Evolutionary conservation across 257 asterid species (phyloP).

Genomic region (Fraxinus pennsylvanica): DNA sequence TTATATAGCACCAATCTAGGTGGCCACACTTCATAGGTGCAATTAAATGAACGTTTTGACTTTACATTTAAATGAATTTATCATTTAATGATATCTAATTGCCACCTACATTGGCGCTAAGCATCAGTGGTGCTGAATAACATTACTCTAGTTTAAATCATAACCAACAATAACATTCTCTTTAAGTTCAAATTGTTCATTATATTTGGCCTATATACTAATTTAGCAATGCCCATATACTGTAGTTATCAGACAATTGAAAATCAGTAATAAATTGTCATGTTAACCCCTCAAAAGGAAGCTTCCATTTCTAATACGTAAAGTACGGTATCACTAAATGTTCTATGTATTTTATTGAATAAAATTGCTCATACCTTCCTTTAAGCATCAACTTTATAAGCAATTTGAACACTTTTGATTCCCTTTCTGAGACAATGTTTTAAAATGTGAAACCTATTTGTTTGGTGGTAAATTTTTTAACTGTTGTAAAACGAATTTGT

Average conservation of each 20-base stretch:
- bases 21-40: too few relatives aligned
- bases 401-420: not conserved
- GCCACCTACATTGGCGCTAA: too few relatives aligned
- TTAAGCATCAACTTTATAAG: not conserved
- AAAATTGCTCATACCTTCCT: not conserved
- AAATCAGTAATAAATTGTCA: not conserved
- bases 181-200: too few relatives aligned
- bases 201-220: not conserved
- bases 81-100: too few relatives aligned
- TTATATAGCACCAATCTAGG: too few relatives aligned
- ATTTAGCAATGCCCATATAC: not conserved
- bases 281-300: not conserved
- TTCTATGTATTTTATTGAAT: not conserved
- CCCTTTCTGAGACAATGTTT: not conserved
- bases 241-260: not conserved
- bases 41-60: too few relatives aligned
- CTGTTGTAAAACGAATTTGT: not conserved
- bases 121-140: too few relatives aligned
- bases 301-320: not conserved
- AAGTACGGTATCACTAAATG: not conserved
- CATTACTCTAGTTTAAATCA: not conserved
- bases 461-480: not conserved
- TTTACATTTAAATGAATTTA: too few relatives aligned
- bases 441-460: conserved; percentile 13
- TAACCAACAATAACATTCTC: not conserved